phyloP scores from a whole-genome alignment of 2,329 filamentous ascomycete genomes.

The Macrophomina pseudophaseolina region DNA sequence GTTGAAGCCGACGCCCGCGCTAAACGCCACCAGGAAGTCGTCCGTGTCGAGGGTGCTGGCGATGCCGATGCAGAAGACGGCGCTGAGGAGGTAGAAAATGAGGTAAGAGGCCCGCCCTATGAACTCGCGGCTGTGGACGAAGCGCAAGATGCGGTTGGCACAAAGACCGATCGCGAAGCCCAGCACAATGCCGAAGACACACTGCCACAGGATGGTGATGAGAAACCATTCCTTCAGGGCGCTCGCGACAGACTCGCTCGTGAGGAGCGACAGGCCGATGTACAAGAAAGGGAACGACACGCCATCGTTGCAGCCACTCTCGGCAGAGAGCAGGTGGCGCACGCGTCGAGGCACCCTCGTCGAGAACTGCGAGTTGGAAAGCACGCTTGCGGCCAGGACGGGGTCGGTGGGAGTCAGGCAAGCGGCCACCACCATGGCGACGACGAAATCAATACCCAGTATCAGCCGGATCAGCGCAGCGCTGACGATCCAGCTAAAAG shows the following conservation, averaged over 20 bases:
- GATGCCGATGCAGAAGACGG: constrained; percentile 58
- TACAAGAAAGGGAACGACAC: constrained; percentile 63
- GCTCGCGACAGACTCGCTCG: constrained; percentile 42
- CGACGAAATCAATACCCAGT: constrained; percentile 52
- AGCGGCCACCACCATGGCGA: constrained; percentile 58
- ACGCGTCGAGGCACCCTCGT: constrained; percentile 57
- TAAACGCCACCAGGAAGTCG: constrained; percentile 63
- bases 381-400: constrained; percentile 59
- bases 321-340: constrained; percentile 58
- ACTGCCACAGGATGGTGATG: constrained; percentile 62
- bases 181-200: constrained; percentile 53
- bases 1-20: constrained; percentile 60
- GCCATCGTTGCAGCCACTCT: constrained; percentile 63
- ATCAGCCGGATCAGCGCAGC: constrained; percentile 53
- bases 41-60: constrained; percentile 59
- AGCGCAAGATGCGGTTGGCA: constrained; percentile 56
- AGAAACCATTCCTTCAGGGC: constrained; percentile 59
- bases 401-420: constrained; percentile 64
- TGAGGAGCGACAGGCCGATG: constrained; percentile 55
- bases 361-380: constrained; percentile 60
- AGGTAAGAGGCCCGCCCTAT: constrained; percentile 58
- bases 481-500: constrained; percentile 55
- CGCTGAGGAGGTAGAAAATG: constrained; percentile 62
- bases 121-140: constrained; percentile 51
- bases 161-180: constrained; percentile 54